Evolutionary conservation across 2,329 filamentous ascomycete species (phyloP).

Genomic region (Stagonosporopsis cucurbitacearum): DNA sequence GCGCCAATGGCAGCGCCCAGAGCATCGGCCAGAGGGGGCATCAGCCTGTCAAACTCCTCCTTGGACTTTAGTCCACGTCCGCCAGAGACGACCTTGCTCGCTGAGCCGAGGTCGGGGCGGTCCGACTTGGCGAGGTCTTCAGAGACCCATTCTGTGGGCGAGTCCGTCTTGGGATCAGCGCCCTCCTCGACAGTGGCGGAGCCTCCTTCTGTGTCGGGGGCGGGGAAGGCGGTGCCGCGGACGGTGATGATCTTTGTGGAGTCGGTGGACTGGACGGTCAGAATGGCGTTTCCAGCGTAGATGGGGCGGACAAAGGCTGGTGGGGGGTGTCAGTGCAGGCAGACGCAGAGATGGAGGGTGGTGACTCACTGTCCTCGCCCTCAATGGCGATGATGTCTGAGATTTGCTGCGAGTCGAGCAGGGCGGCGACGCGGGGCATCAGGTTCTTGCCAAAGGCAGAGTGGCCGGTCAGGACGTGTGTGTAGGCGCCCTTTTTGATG

Average conservation of each 20-base stretch:
- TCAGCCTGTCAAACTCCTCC: conserved; percentile 93
- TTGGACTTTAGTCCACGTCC: conserved; percentile 96
- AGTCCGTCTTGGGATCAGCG: conserved; percentile 78
- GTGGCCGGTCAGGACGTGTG: conserved; percentile 88
- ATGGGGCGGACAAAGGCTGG: conserved; percentile 91
- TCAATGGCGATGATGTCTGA: conserved; percentile 90
- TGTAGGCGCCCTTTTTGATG: conserved; percentile 93
- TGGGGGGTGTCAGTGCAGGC: conserved; percentile 8
- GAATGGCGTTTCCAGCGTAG: conserved; percentile 96
- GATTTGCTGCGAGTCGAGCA: conserved; percentile 91
- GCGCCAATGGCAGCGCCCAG: conserved; percentile 96
- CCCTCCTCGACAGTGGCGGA: conserved; percentile 81
- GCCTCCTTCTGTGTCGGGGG: conserved; percentile 73
- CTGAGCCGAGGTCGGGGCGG: conserved; percentile 90
- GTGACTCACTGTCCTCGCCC: conserved; percentile 76
- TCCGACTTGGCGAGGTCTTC: conserved; percentile 94
- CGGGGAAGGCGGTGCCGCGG: conserved; percentile 88
- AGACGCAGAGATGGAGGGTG: too few species aligned
- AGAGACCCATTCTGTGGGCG: conserved; percentile 84
- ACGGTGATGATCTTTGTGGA: conserved; percentile 88
- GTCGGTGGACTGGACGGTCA: conserved; percentile 91
- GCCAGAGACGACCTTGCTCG: conserved; percentile 86
- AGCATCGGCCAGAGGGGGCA: conserved; percentile 89
- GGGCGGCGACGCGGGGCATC: conserved; percentile 86
- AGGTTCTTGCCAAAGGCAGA: conserved; percentile 97